Percentiles rank a stretch among this genome's conserved stretches.
Evolutionary conservation across 768 basidiomycete species (phyloP).

Genomic region (Phallus indusiatus): DNA sequence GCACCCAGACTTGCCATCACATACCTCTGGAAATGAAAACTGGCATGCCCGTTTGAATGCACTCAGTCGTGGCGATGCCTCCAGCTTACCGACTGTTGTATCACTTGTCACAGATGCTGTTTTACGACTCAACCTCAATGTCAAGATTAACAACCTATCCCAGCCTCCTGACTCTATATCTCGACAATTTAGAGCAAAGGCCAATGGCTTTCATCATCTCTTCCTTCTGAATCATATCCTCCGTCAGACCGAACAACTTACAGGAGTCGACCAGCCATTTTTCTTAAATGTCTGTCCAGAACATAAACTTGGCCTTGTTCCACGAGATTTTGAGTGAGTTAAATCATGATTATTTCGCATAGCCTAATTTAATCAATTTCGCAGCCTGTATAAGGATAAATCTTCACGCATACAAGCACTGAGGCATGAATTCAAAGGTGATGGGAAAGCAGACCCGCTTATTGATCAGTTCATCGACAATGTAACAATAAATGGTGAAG

Average conservation of each 20-base stretch:
- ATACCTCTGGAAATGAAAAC: constrained; percentile 4
- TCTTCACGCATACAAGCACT: neutral
- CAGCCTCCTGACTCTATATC: neutral
- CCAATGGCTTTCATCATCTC: neutral
- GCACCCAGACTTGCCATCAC: neutral
- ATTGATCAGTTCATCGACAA: neutral
- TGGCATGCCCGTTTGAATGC: neutral
- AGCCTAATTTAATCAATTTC: no score
- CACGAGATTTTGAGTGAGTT: neutral
- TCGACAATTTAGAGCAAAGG: neutral
- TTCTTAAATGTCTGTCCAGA: no score
- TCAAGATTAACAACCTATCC: neutral
- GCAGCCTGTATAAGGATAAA: neutral
- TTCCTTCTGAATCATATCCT: neutral
- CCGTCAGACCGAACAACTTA: neutral
- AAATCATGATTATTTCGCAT: no score
- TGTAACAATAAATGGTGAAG: neutral
- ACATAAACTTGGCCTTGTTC: neutral
- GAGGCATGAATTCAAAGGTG: neutral
- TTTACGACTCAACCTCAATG: neutral
- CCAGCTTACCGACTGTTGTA: neutral
- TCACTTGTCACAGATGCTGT: neutral
- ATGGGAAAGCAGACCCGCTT: neutral
- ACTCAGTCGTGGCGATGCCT: neutral
- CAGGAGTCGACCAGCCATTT: no score